phyloP scores from a whole-genome alignment of 352 stramenopile species.

The Pythium rishiriense region DNA sequence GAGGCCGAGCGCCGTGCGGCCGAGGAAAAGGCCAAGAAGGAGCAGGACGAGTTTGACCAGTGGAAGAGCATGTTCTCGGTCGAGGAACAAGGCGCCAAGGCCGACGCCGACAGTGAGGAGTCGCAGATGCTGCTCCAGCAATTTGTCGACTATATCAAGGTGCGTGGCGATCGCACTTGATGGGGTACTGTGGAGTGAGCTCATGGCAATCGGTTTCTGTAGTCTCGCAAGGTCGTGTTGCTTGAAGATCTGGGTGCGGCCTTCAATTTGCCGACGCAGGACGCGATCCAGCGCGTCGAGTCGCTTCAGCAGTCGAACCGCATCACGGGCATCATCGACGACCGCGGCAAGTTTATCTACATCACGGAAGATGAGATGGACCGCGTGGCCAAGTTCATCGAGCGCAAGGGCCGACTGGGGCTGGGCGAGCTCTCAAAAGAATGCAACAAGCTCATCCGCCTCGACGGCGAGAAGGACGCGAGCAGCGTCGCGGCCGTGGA shows the following conservation, averaged over 20 bases:
- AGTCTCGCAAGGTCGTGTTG: constrained; percentile 73
- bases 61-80: constrained; percentile 80
- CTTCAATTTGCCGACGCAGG: constrained; percentile 68
- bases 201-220: too few species aligned
- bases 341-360: constrained; percentile 83
- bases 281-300: constrained; percentile 66
- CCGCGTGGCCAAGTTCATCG: constrained; percentile 68
- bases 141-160: constrained; percentile 76
- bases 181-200: background rate
- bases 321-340: constrained; percentile 73
- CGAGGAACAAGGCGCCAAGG: constrained; percentile 60
- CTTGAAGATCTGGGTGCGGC: constrained; percentile 69
- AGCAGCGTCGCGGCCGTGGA: constrained; percentile 23
- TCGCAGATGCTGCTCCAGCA: constrained; percentile 63
- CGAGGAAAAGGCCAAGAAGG: constrained; percentile 58
- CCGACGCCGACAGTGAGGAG: constrained; percentile 57
- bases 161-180: background rate
- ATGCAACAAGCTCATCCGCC: constrained; percentile 76
- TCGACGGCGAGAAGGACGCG: constrained; percentile 48
- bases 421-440: constrained; percentile 69
- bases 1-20: constrained; percentile 44
- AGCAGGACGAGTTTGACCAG: constrained; percentile 74
- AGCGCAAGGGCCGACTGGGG: constrained; percentile 59
- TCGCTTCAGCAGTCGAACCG: constrained; percentile 52
- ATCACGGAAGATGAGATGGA: constrained; percentile 82